Evolutionary conservation across 129 eudicot genomes (phyloP).

Genomic region (Pseudognaphalium luteoalbum): DNA sequence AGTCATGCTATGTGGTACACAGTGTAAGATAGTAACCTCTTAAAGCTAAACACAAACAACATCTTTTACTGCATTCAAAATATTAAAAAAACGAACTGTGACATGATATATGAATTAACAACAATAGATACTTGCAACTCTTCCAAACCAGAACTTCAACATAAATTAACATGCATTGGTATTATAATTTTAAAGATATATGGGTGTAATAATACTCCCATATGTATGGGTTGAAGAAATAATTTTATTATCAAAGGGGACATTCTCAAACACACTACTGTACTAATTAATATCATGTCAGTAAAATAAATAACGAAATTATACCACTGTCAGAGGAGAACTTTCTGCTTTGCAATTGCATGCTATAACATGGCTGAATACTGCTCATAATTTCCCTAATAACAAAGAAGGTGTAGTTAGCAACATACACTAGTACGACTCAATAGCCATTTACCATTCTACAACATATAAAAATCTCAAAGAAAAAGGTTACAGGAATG

Average conservation of each 20-base stretch:
- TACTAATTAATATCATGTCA: constrained; percentile 7
- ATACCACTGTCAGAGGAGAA: constrained; percentile 75
- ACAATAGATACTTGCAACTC: not conserved
- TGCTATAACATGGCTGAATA: constrained; percentile 39
- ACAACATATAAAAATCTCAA: not conserved
- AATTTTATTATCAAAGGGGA: not conserved
- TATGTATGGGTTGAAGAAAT: not conserved
- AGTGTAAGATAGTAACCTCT: constrained; percentile 4
- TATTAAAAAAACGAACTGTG: not conserved
- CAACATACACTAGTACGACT: not conserved
- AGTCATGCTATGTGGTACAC: not conserved
- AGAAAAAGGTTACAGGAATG: constrained; percentile 8
- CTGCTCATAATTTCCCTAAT: constrained; percentile 54
- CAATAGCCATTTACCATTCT: not conserved
- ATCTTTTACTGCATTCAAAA: constrained; percentile 15
- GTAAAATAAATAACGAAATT: constrained; percentile 12
- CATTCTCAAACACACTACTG: not conserved
- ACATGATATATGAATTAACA: not conserved
- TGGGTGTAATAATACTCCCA: constrained; percentile 1
- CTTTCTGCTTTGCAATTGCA: constrained; percentile 47
- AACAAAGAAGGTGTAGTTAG: constrained; percentile 14
- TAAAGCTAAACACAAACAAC: not conserved
- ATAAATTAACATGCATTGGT: not conserved
- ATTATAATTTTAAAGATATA: constrained; percentile 4
- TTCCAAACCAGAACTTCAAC: constrained; percentile 7